Conservation (phyloP, 768 basidiomycete genomes). For the Sporobolomyces roseus region DNA sequence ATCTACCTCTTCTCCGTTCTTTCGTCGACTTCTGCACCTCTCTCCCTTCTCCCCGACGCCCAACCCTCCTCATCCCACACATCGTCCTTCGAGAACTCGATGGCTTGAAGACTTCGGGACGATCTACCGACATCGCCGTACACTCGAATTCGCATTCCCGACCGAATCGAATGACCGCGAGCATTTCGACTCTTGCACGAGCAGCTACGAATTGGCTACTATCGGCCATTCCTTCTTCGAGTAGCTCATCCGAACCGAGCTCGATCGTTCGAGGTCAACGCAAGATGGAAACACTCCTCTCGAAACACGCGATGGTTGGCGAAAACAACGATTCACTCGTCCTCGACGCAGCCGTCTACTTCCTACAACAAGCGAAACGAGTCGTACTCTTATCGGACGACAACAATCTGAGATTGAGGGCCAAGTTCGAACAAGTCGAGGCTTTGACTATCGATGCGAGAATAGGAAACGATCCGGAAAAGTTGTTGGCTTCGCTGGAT, state of each 20-base stretch:
- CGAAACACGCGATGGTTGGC: neutral
- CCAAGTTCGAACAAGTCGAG: constrained; percentile 34
- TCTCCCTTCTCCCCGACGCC: neutral
- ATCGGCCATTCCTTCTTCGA: neutral
- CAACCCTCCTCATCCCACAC: constrained; percentile 34
- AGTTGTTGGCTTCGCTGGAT: constrained; percentile 12
- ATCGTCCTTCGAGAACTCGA: constrained; percentile 38
- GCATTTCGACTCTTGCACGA: constrained; percentile 27
- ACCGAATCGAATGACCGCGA: neutral
- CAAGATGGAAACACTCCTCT: constrained; percentile 22
- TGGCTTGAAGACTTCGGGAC: constrained; percentile 28
- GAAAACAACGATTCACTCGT: constrained; percentile 36
- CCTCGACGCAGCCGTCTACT: constrained; percentile 30
- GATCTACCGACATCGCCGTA: neutral
- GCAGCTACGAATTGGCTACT: constrained; percentile 33
- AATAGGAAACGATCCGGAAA: neutral
- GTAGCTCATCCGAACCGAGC: neutral
- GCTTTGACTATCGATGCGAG: neutral
- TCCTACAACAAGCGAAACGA: neutral
- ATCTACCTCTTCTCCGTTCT: constrained; percentile 26
- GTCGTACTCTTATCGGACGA: constrained; percentile 31
- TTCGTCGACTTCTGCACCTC: constrained; percentile 8
- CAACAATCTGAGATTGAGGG: constrained; percentile 28
- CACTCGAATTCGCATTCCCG: neutral
- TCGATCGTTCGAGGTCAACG: constrained; percentile 25